Percentiles rank a stretch among this genome's conserved stretches.
These are phyloP conservation scores for Geopyxis carbonaria DNA, from an alignment of 495 filamentous ascomycete genomes.

Conservation along the genomic window DNA sequence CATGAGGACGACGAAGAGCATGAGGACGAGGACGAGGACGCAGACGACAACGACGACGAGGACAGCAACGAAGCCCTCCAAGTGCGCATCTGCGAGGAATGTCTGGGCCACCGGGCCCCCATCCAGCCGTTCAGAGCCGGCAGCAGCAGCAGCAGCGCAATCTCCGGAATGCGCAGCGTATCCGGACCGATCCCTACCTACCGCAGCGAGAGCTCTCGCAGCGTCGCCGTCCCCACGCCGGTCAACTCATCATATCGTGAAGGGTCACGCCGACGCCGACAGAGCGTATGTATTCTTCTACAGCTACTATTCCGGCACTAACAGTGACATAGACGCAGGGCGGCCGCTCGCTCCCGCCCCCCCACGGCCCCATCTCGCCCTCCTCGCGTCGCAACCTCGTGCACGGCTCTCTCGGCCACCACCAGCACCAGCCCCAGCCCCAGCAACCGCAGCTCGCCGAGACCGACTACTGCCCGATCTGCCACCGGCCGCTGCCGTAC, in stretches of 20 bases:
- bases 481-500: constrained; percentile 57
- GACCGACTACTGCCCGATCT: constrained; percentile 84
- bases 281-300: too few relatives aligned
- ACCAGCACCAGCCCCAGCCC: constrained; percentile 19
- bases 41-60: constrained; percentile 1
- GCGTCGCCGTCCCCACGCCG: too few relatives aligned
- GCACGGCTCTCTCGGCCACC: constrained; percentile 21
- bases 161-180: too few relatives aligned
- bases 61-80: constrained; percentile 12
- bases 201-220: too few relatives aligned
- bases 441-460: constrained; percentile 39
- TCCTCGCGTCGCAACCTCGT: constrained; percentile 1
- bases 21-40: constrained; percentile 5
- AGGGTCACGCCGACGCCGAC: too few relatives aligned
- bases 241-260: too few relatives aligned
- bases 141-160: too few relatives aligned
- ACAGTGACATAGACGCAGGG: constrained; percentile 7
- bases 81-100: constrained; percentile 22
- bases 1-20: constrained; percentile 1
- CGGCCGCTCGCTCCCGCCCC: constrained; percentile 8
- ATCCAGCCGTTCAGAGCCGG: too few relatives aligned
- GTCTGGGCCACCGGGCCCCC: too few relatives aligned
- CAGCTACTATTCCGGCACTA: too few relatives aligned
- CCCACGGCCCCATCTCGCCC: constrained; percentile 4
- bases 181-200: too few relatives aligned